Base-by-base conservation (phyloP, 768 basidiomycete species). In the Dacryopinax spathularia region DNA sequence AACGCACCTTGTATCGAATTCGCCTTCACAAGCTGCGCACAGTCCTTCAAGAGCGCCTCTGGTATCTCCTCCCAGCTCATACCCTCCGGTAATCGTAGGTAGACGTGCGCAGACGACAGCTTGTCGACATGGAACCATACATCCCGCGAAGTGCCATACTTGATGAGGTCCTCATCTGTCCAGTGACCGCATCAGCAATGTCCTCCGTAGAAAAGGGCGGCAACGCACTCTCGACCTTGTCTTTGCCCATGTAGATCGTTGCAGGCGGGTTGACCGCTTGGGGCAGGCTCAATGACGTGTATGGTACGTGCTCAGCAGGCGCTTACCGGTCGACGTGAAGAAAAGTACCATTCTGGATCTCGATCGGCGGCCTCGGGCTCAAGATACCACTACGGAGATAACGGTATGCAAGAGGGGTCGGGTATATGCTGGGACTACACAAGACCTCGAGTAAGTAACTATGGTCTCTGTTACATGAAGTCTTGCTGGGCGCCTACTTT, bases 101-200 rank as follows among this genome's bases (percentile, higher is more conserved):
- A 98, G 37, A 98, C 94, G 73, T 97, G 92, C 0, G 94, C 93
- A 2, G 93, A 96, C 0, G 91, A 95, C 31, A 98, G 84, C 73
- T 94, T 95, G 78, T 98, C 96, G 66, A 99, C 96, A 74, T 98
- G 96, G 68, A 98, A 96, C 76, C 78, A 79, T 35, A 79, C 67
- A 66, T 78, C 77, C 6, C 71, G 67, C 9, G 73, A 71, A 22
- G 68, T 67, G 9, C 75, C 93, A 69, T 91, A 96, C 74, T 84
- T 89, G 69, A 98, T 91, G 60, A 98, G 76, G 60, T 96, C 93
- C 73, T 98, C 95, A 76, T 99, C 95, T 98, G 72, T 18, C 34
- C 18, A 20, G 16, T 33, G 13, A 44, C 36, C 1, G 16, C 33
- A 2, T 15, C 16, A 22, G 36, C 18, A 34, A 10, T 33, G 6